Percentiles rank a stretch among this genome's conserved stretches.
Conservation (phyloP, 1,139 yeast genomes). For the Magnusiomyces ingens region DNA sequence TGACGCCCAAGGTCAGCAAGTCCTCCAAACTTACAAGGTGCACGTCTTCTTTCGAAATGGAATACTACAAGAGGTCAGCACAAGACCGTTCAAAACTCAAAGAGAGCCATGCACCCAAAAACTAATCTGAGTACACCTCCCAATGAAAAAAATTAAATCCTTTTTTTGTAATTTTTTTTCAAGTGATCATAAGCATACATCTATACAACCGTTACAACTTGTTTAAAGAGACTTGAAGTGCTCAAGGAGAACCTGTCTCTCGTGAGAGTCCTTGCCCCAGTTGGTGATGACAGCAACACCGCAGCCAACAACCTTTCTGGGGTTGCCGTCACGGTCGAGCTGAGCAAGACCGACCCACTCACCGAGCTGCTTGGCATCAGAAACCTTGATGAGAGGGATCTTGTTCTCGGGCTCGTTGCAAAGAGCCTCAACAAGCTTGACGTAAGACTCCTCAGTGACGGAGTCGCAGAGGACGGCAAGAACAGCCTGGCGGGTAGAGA, state of each 20-base stretch:
- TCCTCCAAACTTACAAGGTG: too few relatives aligned
- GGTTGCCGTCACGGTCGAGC: conserved; percentile 99
- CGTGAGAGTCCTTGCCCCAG: conserved; percentile 99
- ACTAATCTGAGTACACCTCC: too few relatives aligned
- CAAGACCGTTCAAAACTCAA: too few relatives aligned
- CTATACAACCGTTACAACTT: background rate
- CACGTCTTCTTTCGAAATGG: too few relatives aligned
- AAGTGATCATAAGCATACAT: too few relatives aligned
- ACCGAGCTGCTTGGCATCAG: conserved; percentile 99
- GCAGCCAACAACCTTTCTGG: conserved; percentile 99
- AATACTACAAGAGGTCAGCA: too few relatives aligned
- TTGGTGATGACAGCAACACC: conserved; percentile 98
- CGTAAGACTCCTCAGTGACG: conserved; percentile 95
- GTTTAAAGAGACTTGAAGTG: conserved; percentile 84
- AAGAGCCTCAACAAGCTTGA: conserved; percentile 97
- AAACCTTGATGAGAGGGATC: conserved; percentile 97
- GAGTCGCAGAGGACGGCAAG: conserved; percentile 97
- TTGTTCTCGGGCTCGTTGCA: conserved; percentile 96
- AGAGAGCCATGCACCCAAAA: too few relatives aligned
- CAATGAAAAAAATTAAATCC: too few relatives aligned
- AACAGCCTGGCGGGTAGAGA: conserved; percentile 90
- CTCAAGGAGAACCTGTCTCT: conserved; percentile 94
- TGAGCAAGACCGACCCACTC: conserved; percentile 99
- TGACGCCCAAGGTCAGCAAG: too few relatives aligned
- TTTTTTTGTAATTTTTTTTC: too few relatives aligned